phyloP scores from a whole-genome alignment of 805 yeast genomes.

The Saccharomyces kudriavzevii region DNA sequence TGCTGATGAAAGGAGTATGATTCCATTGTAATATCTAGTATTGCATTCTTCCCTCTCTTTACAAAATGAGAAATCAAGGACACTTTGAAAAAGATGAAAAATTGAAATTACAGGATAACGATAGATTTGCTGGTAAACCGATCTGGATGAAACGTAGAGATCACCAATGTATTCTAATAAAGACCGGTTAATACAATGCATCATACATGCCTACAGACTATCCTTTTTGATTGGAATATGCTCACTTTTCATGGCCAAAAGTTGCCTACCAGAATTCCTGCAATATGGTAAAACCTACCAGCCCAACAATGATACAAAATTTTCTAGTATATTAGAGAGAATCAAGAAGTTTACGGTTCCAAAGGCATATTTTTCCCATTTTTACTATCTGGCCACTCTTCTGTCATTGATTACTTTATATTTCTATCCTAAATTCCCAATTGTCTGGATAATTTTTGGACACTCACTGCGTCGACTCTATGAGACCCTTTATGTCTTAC shows the following conservation, averaged over 20 bases:
- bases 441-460: conserved; percentile 28
- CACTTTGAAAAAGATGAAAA: not conserved
- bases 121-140: not conserved
- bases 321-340: conserved; percentile 1
- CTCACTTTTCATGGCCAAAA: conserved; percentile 31
- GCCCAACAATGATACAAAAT: conserved; percentile 3
- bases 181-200: not conserved
- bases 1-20: not conserved
- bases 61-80: not conserved
- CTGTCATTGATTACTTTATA: conserved; percentile 22
- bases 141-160: not conserved
- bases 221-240: conserved; percentile 15
- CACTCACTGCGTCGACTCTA: conserved; percentile 50
- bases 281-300: conserved; percentile 39
- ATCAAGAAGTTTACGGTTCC: conserved; percentile 43
- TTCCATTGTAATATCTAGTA: not conserved
- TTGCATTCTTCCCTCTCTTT: not conserved
- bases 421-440: conserved; percentile 5
- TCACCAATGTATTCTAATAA: not conserved
- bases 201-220: conserved; percentile 2
- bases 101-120: not conserved
- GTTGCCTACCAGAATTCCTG: conserved; percentile 30
- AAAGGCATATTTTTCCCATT: conserved; percentile 55
- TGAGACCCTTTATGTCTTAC: conserved; percentile 47
- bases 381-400: conserved; percentile 41